Conservation (phyloP, 768 basidiomycete species). For the Leucosporidium scottii region DNA sequence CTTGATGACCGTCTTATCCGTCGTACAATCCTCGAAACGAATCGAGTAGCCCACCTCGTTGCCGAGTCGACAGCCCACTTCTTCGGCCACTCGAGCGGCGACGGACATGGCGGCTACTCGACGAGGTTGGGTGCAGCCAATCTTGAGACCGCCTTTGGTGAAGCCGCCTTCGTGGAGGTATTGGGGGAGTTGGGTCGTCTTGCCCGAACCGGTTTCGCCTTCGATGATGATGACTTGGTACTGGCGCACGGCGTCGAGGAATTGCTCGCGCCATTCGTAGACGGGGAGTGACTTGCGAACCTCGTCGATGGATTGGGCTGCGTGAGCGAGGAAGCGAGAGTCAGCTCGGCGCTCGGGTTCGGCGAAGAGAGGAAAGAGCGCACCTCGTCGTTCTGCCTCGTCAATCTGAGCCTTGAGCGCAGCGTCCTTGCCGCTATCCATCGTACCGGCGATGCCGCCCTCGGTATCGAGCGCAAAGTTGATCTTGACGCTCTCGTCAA, state of each 20-base stretch:
- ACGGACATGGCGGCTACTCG: slow-evolving; percentile 99
- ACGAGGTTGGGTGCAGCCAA: slow-evolving; percentile 96
- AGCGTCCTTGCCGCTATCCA: slow-evolving; percentile 72
- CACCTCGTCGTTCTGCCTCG: slow-evolving; percentile 82
- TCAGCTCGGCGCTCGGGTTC: background rate
- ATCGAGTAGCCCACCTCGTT: slow-evolving; percentile 99
- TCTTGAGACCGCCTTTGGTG: slow-evolving; percentile 73
- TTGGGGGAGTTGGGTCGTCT: slow-evolving; percentile 96
- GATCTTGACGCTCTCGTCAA: slow-evolving; percentile 96
- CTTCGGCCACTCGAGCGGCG: slow-evolving; percentile 96
- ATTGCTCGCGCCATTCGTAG: slow-evolving; percentile 75
- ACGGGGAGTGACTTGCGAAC: slow-evolving; percentile 90
- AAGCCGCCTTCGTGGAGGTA: slow-evolving; percentile 98
- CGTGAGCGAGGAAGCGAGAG: background rate
- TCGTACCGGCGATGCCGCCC: slow-evolving; percentile 52
- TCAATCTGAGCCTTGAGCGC: slow-evolving; percentile 80
- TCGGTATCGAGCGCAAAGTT: slow-evolving; percentile 73
- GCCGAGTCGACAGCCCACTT: slow-evolving; percentile 94
- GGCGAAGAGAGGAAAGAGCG: slow-evolving; percentile 36
- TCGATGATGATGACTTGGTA: slow-evolving; percentile 96
- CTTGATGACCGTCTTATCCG: slow-evolving; percentile 96
- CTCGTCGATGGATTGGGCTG: slow-evolving; percentile 79
- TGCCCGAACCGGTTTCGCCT: slow-evolving; percentile 97
- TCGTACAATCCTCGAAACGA: slow-evolving; percentile 98
- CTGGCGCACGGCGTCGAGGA: slow-evolving; percentile 78